A percentile compares a stretch with the other conserved stretches of the same genome.
Evolutionary conservation across 768 basidiomycete species (phyloP).

Genomic region (Phaffia australis): DNA sequence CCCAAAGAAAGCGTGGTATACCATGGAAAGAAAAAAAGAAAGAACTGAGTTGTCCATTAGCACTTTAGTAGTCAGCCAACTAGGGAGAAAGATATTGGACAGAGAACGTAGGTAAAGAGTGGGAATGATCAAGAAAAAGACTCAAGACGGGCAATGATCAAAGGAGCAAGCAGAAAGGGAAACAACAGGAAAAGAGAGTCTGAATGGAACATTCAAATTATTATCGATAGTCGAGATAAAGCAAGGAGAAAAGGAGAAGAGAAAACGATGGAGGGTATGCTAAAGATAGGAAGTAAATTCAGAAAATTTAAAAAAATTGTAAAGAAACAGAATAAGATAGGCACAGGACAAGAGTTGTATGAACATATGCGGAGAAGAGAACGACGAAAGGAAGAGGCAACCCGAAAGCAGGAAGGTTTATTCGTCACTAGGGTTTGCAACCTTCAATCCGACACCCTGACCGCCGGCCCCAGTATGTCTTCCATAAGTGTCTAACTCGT

Average conservation of each 20-base stretch:
- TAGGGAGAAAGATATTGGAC: no score
- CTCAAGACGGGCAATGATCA: no score
- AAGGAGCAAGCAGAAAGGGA: no score
- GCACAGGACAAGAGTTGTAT: neutral
- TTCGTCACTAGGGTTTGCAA: slow-evolving; percentile 17
- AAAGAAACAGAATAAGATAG: neutral
- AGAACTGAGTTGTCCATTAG: no score
- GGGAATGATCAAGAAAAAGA: no score
- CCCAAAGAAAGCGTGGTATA: no score
- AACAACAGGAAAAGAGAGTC: no score
- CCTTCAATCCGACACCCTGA: slow-evolving; percentile 8
- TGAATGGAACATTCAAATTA: no score
- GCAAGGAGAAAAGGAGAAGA: neutral
- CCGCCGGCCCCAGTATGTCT: neutral
- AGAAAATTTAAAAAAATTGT: no score
- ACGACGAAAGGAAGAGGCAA: neutral
- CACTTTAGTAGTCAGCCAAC: no score
- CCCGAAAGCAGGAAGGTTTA: neutral
- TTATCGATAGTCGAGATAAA: neutral
- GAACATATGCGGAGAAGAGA: neutral
- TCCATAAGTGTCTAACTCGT: neutral
- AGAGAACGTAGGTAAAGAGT: no score
- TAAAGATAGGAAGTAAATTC: neutral
- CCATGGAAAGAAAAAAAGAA: no score
- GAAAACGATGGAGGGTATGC: neutral